Conservation (phyloP, 2,329 filamentous ascomycete species). For the Ophiostoma tasmaniense region DNA sequence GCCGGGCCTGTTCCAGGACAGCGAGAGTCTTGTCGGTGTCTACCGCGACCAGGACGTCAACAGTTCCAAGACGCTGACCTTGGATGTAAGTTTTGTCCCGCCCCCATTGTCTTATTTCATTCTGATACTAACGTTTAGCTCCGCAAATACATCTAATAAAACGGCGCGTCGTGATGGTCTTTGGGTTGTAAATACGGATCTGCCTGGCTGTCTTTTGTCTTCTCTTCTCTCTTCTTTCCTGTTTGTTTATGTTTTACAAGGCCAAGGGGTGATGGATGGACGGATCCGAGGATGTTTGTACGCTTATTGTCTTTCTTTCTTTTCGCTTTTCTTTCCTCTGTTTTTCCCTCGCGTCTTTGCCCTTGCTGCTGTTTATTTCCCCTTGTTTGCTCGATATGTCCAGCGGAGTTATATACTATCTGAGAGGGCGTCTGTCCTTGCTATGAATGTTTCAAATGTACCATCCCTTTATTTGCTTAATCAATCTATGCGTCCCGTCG, state of each 20-base stretch:
- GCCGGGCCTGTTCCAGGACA: slow-evolving; percentile 90
- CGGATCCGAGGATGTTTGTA: slow-evolving; percentile 7
- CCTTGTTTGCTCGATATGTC: not conserved
- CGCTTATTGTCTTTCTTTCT: not conserved
- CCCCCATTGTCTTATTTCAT: not conserved
- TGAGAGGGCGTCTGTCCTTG: not conserved
- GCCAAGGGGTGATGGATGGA: slow-evolving; percentile 8
- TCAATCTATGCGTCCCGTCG: not conserved
- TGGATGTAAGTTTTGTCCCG: slow-evolving; percentile 85
- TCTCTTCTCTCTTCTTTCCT: not conserved
- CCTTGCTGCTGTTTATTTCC: not conserved
- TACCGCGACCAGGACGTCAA: slow-evolving; percentile 93
- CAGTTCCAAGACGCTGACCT: slow-evolving; percentile 79
- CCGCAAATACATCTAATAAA: slow-evolving; percentile 17
- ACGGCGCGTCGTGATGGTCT: not conserved
- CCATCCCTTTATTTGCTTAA: not conserved
- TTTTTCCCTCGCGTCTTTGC: not conserved
- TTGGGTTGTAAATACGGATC: not conserved
- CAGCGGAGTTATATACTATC: slow-evolving; percentile 3
- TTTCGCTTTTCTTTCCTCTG: not conserved
- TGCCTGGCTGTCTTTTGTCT: not conserved
- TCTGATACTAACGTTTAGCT: slow-evolving; percentile 9
- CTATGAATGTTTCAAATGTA: not conserved
- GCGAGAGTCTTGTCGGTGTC: slow-evolving; percentile 89
- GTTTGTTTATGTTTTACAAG: slow-evolving; percentile 5